Conservation (phyloP, 73 alveolate species). For the Urostyla sp. region DNA sequence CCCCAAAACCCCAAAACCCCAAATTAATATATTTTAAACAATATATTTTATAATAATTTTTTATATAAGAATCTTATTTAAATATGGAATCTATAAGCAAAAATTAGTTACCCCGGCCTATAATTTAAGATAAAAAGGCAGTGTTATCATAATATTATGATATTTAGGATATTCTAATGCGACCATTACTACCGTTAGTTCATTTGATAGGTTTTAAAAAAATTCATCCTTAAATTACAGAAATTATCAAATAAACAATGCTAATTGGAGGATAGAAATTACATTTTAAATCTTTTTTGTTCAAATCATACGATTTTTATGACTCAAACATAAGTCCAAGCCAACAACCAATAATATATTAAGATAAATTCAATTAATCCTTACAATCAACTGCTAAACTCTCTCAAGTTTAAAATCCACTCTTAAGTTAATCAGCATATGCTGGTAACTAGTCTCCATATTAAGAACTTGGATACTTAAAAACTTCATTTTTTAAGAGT, state of each 20-base stretch:
- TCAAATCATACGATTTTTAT: slow-evolving; percentile 39
- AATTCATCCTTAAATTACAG: slow-evolving; percentile 12
- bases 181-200: slow-evolving; percentile 33
- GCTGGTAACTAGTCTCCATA: no score
- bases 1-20: slow-evolving; percentile 9
- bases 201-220: slow-evolving; percentile 36
- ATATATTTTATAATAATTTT: no score
- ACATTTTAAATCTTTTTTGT: slow-evolving; percentile 12
- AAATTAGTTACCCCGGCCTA: no score
- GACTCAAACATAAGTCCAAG: background rate
- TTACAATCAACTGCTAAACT: background rate
- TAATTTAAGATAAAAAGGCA: slow-evolving; percentile 31
- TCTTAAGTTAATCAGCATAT: no score
- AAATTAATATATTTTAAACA: no score
- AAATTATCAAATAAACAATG: background rate
- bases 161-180: slow-evolving; percentile 36
- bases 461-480: slow-evolving; percentile 43
- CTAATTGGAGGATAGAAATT: slow-evolving; percentile 7
- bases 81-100: background rate
- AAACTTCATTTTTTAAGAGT: slow-evolving; percentile 29
- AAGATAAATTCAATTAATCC: slow-evolving; percentile 8
- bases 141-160: slow-evolving; percentile 32
- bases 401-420: no score
- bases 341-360: slow-evolving; percentile 7
- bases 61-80: background rate